Evolutionary conservation across 2,329 filamentous ascomycete genomes (phyloP).

Genomic region (Neofusicoccum parvum): DNA sequence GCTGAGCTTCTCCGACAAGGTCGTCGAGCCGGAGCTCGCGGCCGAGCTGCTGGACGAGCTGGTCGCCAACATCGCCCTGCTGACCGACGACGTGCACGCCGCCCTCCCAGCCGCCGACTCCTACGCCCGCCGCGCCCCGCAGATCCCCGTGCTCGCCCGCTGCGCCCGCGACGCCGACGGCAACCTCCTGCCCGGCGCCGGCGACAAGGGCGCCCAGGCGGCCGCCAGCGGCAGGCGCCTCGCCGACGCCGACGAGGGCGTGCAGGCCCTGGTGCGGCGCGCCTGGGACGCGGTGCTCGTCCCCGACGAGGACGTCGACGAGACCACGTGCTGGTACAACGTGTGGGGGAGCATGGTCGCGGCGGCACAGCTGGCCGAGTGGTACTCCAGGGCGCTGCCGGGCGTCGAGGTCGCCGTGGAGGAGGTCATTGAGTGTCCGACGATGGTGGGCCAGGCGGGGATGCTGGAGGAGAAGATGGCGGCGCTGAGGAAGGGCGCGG

Average conservation of each 20-base stretch:
- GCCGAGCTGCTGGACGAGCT: slow-evolving; percentile 50
- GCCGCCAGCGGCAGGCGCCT: not conserved
- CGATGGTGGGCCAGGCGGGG: slow-evolving; percentile 8
- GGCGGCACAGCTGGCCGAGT: slow-evolving; percentile 34
- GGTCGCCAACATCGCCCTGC: slow-evolving; percentile 31
- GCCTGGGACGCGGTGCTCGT: slow-evolving; percentile 24
- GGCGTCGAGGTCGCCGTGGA: not conserved
- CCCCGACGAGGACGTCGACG: not conserved
- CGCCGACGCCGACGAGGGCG: slow-evolving; percentile 26
- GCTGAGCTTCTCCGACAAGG: slow-evolving; percentile 36
- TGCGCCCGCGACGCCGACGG: not conserved
- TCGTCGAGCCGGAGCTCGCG: slow-evolving; percentile 54
- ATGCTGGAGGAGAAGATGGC: not conserved
- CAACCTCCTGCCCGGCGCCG: not conserved
- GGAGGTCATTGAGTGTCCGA: slow-evolving; percentile 6
- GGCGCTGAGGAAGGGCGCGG: not conserved
- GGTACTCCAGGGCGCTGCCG: slow-evolving; percentile 30
- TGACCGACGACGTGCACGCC: slow-evolving; percentile 32
- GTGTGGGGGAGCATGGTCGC: slow-evolving; percentile 39
- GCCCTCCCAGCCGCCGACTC: slow-evolving; percentile 29
- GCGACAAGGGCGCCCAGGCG: not conserved
- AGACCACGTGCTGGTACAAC: slow-evolving; percentile 36
- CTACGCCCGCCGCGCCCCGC: not conserved
- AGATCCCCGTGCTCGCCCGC: not conserved
- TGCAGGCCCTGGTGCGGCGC: slow-evolving; percentile 35